Evolutionary conservation across 305 asterid species (phyloP), one percentile per base, ranked within the genome.

Genomic region (Coffea humblotiana): DNA sequence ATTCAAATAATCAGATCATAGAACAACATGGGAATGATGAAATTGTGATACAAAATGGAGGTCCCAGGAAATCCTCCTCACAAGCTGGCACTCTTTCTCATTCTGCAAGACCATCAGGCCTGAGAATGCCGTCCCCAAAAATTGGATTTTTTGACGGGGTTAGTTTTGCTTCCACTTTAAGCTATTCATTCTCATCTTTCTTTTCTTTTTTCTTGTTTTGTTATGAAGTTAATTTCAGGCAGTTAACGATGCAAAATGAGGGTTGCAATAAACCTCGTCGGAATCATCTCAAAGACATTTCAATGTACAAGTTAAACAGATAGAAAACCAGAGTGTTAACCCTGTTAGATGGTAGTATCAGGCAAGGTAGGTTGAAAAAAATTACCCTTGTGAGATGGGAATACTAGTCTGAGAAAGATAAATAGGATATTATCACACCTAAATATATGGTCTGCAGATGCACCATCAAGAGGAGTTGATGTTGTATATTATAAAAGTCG

Each of bases 71-170:
- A 83, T 71, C 90, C 67, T 76, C 89, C 51, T 52, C 89, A 37
- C 89, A 82, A 79, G 75, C 83, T 82, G 84, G 88, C 54, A 63
- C 68, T 51, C 67, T 85, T 82, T 76, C 89, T 81, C 82, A 77
- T 86, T 91, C 92, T 8, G 73, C 25, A 47, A 92, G 85, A 87
- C 97, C 98, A 83, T 85, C 98, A 71, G 98, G 98, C 83, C 82
- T 96, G 68, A 95, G 97, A 77, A 77, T 90, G 97, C 98, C 99
- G 67, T 91, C 98, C 67, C 98, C 97, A 27, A 93, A 92, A 86
- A 92, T 96, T 83, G 99, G 99, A 71, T 93, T 81, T 87, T 96
- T 96, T 82, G 99, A 96, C 56, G 98, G 97, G 98, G 99, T 96
- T 77, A 87, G 97, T 90, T 83, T 80, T 75, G 23, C 65, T 72